Evolutionary conservation across 2,329 filamentous ascomycete genomes (phyloP), one percentile per base, ranked within the genome.

Genomic region (Trichoderma lentiforme): DNA sequence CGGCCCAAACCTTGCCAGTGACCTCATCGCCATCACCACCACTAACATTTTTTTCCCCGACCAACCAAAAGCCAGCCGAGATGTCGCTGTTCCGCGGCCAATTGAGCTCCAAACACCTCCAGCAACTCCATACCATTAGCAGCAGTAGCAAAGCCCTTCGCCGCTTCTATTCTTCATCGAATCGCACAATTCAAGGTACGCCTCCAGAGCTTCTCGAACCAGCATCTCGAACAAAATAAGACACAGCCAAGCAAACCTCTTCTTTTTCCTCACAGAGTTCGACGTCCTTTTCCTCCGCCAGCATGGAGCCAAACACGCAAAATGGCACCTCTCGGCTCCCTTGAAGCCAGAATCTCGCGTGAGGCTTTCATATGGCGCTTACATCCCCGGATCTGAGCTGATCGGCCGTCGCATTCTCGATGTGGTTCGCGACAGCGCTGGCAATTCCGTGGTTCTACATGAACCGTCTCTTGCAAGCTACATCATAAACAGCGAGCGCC

Each of bases 391-490:
- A 68, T 80, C 82, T 67, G 85, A 89, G 47, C 87, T 94, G 71
- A 91, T 95, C 76, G 92, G 91, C 51, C 88, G 86, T 73, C 81
- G 82, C 53, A 79, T 87, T 5, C 86, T 91, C 73, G 89, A 92
- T 74, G 77, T 85, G n/a, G 82, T 93, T 12, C 79, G 81, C 47
- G 87, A 90, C 61, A 84, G 82, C 73, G 87, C 75, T 4, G 85
- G 84, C 34, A 78, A 82, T 11, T 78, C 84, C 5, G 89, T 88
- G 72, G 84, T 89, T 73, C 77, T 93, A 53, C 86, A 88, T 69
- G 87, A 89, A 74, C 91, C 92, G 18, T 91, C 90, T 0, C 82
- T 96, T 71, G 90, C 90, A 62, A 90, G 94, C 80, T 95, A 95
- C 82, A 88, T 94, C 68, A 84, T 88, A 61, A 82, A 91, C 72